Conservation (phyloP, 1,139 yeast species). For the Geotrichum australiense region DNA sequence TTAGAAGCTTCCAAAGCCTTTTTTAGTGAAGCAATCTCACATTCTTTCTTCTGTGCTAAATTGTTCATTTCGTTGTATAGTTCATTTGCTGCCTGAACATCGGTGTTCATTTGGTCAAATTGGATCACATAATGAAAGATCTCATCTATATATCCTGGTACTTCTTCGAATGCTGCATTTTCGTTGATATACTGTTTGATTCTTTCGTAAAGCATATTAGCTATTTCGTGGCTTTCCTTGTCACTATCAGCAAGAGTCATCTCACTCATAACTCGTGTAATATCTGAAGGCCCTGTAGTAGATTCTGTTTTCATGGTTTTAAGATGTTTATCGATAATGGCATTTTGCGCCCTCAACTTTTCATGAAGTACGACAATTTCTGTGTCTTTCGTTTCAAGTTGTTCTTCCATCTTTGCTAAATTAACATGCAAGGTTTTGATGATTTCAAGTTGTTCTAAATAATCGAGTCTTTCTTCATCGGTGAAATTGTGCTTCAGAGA, state of each 20-base stretch:
- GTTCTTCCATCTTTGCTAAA: conserved; percentile 8
- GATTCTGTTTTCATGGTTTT: no score
- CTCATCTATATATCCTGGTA: conserved; percentile 2
- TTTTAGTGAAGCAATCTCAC: conserved; percentile 1
- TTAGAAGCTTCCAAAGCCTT: neutral
- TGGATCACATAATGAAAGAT: conserved; percentile 7
- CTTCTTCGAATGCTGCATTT: conserved; percentile 3
- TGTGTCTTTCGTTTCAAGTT: conserved; percentile 9
- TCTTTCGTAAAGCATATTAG: conserved; percentile 1
- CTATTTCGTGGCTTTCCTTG: conserved; percentile 5
- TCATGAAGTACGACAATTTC: conserved; percentile 10
- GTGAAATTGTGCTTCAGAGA: no score
- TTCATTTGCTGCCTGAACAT: conserved; percentile 8
- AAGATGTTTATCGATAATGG: no score
- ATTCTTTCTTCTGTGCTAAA: conserved; percentile 11
- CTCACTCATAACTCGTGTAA: conserved; percentile 2
- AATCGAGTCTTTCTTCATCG: no score
- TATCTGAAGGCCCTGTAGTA: neutral
- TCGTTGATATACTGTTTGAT: conserved; percentile 2
- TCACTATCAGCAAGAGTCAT: conserved; percentile 5
- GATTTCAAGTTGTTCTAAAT: no score
- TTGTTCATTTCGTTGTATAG: conserved; percentile 5
- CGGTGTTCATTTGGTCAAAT: conserved; percentile 8
- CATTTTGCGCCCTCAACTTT: no score
- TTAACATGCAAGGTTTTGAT: no score